phyloP scores from a whole-genome alignment of 2,329 filamentous ascomycete genomes.

The Claviceps sp. region DNA sequence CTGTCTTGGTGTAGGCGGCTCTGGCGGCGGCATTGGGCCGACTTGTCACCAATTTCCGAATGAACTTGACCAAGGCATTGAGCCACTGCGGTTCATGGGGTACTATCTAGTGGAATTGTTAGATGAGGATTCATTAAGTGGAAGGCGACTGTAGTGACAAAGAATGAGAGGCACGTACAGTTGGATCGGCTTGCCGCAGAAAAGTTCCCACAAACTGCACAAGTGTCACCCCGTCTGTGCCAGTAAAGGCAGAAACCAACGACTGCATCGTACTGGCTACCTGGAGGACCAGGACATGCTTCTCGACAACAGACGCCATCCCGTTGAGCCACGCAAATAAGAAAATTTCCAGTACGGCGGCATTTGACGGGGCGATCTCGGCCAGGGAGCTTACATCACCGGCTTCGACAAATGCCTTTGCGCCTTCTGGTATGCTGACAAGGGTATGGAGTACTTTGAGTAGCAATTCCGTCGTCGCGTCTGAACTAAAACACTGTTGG shows the following conservation, averaged over 20 bases:
- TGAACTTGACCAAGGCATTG: slow-evolving; percentile 27
- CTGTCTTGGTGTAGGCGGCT: slow-evolving; percentile 44
- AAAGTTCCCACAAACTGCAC: slow-evolving; percentile 42
- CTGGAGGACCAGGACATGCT: slow-evolving; percentile 19
- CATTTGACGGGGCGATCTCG: slow-evolving; percentile 41
- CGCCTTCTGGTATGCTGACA: slow-evolving; percentile 37
- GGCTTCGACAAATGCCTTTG: slow-evolving; percentile 31
- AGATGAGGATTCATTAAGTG: background rate
- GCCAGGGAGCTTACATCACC: slow-evolving; percentile 41
- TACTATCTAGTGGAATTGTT: slow-evolving; percentile 24
- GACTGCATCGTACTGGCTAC: slow-evolving; percentile 34
- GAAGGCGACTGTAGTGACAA: background rate
- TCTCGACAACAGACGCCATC: slow-evolving; percentile 20
- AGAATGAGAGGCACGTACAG: slow-evolving; percentile 25
- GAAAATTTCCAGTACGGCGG: slow-evolving; percentile 42
- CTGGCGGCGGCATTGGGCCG: slow-evolving; percentile 42
- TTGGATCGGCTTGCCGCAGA: slow-evolving; percentile 33
- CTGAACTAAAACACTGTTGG: slow-evolving; percentile 24
- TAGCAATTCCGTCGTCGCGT: slow-evolving; percentile 37
- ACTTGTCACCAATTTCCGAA: slow-evolving; percentile 40
- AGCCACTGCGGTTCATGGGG: slow-evolving; percentile 42
- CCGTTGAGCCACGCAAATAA: slow-evolving; percentile 43
- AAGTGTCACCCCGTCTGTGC: slow-evolving; percentile 47
- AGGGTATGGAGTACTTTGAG: slow-evolving; percentile 45
- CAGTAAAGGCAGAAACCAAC: slow-evolving; percentile 40